A percentile compares a stretch with the other conserved stretches of the same genome.
phyloP scores from a whole-genome alignment of 2,329 filamentous ascomycete species.

The Claviceps sp. region DNA sequence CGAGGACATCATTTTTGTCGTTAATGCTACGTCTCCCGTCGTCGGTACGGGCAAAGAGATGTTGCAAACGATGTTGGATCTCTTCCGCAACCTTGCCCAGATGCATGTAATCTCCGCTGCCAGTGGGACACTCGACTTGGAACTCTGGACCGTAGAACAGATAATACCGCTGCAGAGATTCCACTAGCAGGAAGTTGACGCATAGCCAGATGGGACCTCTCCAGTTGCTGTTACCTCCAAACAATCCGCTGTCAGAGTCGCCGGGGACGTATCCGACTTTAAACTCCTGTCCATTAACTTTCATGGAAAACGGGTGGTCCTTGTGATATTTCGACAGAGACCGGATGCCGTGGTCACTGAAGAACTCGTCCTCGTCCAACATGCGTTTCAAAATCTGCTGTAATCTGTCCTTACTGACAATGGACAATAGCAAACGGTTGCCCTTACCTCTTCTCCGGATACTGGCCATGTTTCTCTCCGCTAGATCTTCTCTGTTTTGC shows the following conservation, averaged over 20 bases:
- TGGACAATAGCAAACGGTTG: conserved; percentile 71
- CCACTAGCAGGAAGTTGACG: conserved; percentile 88
- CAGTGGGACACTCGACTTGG: conserved; percentile 85
- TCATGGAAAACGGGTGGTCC: conserved; percentile 84
- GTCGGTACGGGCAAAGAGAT: conserved; percentile 74
- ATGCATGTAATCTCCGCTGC: conserved; percentile 91
- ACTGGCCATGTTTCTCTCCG: conserved; percentile 87
- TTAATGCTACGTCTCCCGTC: conserved; percentile 84
- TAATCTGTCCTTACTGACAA: conserved; percentile 87
- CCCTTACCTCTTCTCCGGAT: conserved; percentile 85
- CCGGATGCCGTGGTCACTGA: conserved; percentile 79
- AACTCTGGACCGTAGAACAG: conserved; percentile 87
- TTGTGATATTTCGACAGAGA: conserved; percentile 88
- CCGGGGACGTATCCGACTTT: conserved; percentile 81
- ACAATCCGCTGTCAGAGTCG: conserved; percentile 91
- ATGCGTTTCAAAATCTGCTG: conserved; percentile 81
- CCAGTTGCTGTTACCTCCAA: conserved; percentile 98
- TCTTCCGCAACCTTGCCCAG: conserved; percentile 89
- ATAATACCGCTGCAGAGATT: conserved; percentile 89
- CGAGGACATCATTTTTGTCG: conserved; percentile 67
- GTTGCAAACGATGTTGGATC: conserved; percentile 85
- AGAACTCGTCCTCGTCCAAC: conserved; percentile 88
- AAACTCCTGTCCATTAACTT: conserved; percentile 85
- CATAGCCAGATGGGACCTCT: conserved; percentile 91
- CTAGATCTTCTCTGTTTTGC: conserved; percentile 71